phyloP scores from a whole-genome alignment of 2,329 filamentous ascomycete species.

The Leptographium procerum region DNA sequence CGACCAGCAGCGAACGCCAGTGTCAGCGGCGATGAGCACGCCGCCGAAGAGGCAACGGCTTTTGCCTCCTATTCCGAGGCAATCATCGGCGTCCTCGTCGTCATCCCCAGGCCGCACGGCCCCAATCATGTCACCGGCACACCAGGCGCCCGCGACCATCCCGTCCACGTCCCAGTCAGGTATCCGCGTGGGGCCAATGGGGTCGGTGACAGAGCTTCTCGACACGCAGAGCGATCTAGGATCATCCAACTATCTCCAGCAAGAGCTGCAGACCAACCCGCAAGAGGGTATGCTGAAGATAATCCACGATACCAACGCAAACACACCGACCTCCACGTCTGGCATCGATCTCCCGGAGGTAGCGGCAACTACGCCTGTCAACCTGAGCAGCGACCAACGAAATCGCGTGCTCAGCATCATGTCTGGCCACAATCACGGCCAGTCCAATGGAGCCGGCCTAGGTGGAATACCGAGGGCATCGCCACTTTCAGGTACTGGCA shows the following conservation, averaged over 20 bases:
- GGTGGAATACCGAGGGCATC: background rate
- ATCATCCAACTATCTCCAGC: slow-evolving; percentile 35
- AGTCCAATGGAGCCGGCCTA: slow-evolving; percentile 8
- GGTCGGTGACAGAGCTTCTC: slow-evolving; percentile 49
- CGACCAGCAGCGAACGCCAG: slow-evolving; percentile 34
- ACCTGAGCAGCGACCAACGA: slow-evolving; percentile 44
- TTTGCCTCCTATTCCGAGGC: slow-evolving; percentile 38
- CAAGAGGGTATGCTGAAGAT: slow-evolving; percentile 54
- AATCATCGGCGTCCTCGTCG: background rate
- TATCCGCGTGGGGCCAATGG: slow-evolving; percentile 21
- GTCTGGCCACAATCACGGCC: slow-evolving; percentile 30
- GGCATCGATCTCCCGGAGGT: slow-evolving; percentile 44
- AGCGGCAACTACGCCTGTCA: slow-evolving; percentile 43
- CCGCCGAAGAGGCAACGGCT: slow-evolving; percentile 43
- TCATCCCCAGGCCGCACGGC: background rate
- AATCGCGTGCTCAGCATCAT: slow-evolving; percentile 49
- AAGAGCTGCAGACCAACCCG: slow-evolving; percentile 45
- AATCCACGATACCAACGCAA: slow-evolving; percentile 52
- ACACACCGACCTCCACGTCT: slow-evolving; percentile 24
- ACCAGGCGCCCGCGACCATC: background rate
- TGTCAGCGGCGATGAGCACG: slow-evolving; percentile 21
- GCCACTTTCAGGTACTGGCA: background rate
- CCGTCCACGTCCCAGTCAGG: background rate
- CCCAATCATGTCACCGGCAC: background rate
- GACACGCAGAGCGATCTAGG: slow-evolving; percentile 38